phyloP scores from a whole-genome alignment of 2,329 filamentous ascomycete genomes.

The Colletotrichum truncatum region DNA sequence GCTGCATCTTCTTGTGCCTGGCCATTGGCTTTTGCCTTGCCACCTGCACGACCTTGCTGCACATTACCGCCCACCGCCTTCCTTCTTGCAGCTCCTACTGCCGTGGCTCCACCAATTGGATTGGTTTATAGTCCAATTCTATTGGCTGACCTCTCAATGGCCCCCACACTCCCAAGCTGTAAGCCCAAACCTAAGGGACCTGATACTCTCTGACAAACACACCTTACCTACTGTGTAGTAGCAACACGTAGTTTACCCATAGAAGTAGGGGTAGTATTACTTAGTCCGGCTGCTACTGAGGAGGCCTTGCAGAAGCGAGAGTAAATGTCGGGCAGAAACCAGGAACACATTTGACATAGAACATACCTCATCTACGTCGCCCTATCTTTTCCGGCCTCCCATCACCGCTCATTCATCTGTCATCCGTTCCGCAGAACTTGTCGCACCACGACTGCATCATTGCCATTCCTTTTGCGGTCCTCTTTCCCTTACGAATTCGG shows the following conservation, averaged over 20 bases:
- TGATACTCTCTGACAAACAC: background rate
- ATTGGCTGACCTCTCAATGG: background rate
- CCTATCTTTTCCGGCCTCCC: conserved; percentile 7
- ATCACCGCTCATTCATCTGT: background rate
- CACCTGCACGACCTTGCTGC: background rate
- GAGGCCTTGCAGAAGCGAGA: background rate
- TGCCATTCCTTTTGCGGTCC: background rate
- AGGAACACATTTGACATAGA: background rate
- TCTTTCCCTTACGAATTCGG: background rate
- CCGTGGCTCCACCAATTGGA: background rate
- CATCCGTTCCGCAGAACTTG: background rate
- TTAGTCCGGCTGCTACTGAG: too few species aligned
- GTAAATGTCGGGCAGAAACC: background rate
- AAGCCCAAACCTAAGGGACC: background rate
- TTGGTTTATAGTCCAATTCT: conserved; percentile 3
- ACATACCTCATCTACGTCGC: background rate
- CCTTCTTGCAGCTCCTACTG: background rate
- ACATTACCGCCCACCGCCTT: conserved; percentile 6
- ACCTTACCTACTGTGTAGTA: too few species aligned
- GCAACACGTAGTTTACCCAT: too few species aligned
- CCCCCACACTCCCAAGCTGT: background rate
- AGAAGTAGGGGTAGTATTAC: too few species aligned
- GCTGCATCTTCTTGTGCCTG: background rate
- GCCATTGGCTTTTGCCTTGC: background rate
- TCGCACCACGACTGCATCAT: conserved; percentile 4